phyloP scores from a whole-genome alignment of 2,329 filamentous ascomycete species.

The Colletotrichum karsti region DNA sequence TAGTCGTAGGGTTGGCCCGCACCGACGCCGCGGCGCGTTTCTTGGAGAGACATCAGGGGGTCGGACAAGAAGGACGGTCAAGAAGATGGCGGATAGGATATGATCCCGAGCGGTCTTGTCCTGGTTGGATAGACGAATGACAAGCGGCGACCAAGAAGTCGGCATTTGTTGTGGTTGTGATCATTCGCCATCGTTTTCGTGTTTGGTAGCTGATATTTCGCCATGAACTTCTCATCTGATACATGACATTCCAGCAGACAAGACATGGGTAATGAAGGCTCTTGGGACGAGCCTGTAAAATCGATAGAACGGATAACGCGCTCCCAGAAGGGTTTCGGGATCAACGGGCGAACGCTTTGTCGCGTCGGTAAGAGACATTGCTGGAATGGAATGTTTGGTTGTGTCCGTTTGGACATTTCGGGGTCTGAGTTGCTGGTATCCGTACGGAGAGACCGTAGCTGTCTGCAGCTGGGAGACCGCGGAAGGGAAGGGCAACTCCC shows the following conservation, averaged over 20 bases:
- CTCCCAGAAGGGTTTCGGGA: constrained; percentile 16
- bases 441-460: background rate
- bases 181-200: background rate
- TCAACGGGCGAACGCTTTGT: constrained; percentile 20
- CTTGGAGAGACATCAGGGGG: constrained; percentile 15
- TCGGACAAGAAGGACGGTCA: constrained; percentile 4
- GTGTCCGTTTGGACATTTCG: background rate
- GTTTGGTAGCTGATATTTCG: background rate
- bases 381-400: background rate
- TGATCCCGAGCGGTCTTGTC: background rate
- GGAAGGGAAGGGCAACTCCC: constrained; percentile 3
- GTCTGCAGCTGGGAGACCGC: background rate
- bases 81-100: background rate
- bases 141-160: background rate
- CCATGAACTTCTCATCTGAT: constrained; percentile 10
- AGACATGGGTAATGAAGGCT: constrained; percentile 9
- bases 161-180: background rate
- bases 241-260: constrained; percentile 14
- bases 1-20: constrained; percentile 17
- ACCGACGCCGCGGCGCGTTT: background rate
- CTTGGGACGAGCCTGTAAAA: constrained; percentile 19
- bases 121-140: background rate
- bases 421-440: constrained; percentile 10
- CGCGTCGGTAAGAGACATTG: background rate
- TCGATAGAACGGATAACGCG: constrained; percentile 17